Evolutionary conservation across 140 eudicot species (phyloP), one percentile per base, ranked within the genome.

Genomic region (Stevia rebaudiana): DNA sequence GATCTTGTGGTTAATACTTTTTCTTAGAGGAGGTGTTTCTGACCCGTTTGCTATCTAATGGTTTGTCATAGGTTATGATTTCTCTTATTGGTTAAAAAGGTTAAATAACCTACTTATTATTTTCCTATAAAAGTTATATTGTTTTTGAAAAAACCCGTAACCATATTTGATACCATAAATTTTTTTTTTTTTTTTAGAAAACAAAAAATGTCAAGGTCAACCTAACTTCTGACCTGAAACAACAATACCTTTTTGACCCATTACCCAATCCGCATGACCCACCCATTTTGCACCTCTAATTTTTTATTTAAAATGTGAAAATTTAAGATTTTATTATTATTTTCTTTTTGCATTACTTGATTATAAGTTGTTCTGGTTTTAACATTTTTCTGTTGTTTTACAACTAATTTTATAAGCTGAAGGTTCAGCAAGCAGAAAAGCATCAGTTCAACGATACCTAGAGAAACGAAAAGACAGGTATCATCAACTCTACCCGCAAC

Each of bases 401-500:
- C 54, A 15, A 44, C 18, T 46, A 24, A 24, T 64, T 43, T 59
- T 41, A 23, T 37, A 59, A 73, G 86, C 72, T 51, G 95, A 85
- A 71, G 82, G 86, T 50, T 83, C 83, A 11, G 84, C 82, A 58
- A 83, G 79, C 90, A 81, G 95, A 85, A 85, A 83, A 77, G 96
- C 88, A 37, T 89, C 94, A 37, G 84, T 89, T 18, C 96, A 83
- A 55, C 81, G 95, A 85, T 89, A 80, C 54, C 86, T 83, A 12
- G 91, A 85, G 88, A 85, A 83, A 84, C 74, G 75, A 53, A 89
- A 85, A 77, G 95, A 83, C 79, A 79, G 95, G 96, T 89, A 83
- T 41, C 61, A 65, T 39, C 17, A 42, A 43, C 65, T 60, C 41
- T 18, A 60, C 65, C 10, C 47, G 44, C 76, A 24, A 52, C 22